Evolutionary conservation across 2,329 filamentous ascomycete species (phyloP).

Genomic region (Coniochaeta sp.): DNA sequence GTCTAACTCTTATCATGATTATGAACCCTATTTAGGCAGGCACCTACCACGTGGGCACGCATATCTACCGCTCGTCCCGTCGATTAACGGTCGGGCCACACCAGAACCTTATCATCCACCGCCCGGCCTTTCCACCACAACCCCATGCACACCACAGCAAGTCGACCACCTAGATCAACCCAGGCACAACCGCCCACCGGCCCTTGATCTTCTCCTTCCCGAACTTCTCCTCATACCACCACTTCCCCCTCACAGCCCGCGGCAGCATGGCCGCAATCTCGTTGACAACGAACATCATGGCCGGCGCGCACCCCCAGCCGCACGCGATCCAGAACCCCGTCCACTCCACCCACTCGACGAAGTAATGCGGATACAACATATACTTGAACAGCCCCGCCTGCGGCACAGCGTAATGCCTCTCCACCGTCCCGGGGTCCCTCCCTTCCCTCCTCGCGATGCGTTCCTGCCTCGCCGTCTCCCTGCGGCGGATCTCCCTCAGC

Average conservation of each 20-base stretch:
- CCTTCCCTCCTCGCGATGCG: conserved; percentile 26
- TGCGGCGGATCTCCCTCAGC: conserved; percentile 75
- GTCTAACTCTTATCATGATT: no score
- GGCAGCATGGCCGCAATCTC: conserved; percentile 88
- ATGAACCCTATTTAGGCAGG: no score
- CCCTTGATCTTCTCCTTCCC: conserved; percentile 71
- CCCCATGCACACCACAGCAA: background rate
- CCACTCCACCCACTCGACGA: conserved; percentile 98
- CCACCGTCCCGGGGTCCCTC: conserved; percentile 33
- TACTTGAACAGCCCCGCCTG: conserved; percentile 74
- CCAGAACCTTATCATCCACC: no score
- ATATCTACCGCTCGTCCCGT: no score
- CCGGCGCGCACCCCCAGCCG: conserved; percentile 62
- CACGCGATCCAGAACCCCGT: conserved; percentile 75
- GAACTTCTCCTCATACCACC: conserved; percentile 86
- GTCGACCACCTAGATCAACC: conserved; percentile 27
- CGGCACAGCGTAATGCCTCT: conserved; percentile 85
- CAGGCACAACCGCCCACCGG: conserved; percentile 64
- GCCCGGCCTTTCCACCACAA: background rate
- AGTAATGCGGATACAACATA: conserved; percentile 86
- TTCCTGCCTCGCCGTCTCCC: conserved; percentile 55
- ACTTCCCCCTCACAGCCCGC: conserved; percentile 69
- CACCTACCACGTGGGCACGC: no score
- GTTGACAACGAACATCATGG: conserved; percentile 75
- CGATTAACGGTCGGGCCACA: no score